Percentiles rank a stretch among this genome's conserved stretches.
These are phyloP conservation scores for Fusarium metavorans DNA, from an alignment of 2,329 filamentous ascomycete species.

Conservation along the genomic window DNA sequence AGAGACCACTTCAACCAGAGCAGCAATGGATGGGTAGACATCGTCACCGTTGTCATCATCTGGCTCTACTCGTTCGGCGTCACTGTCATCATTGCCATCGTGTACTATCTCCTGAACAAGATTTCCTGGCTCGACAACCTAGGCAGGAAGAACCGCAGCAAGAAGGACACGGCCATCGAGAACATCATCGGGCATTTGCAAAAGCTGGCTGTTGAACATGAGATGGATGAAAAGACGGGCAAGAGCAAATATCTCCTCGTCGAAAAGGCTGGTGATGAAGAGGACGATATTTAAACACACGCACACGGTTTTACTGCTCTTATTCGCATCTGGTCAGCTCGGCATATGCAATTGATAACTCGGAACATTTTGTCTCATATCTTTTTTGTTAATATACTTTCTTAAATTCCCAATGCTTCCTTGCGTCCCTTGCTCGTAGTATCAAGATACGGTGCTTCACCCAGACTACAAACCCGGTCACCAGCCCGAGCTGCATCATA, in stretches of 20 bases:
- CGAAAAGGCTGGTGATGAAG: slow-evolving; percentile 24
- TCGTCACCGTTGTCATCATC: slow-evolving; percentile 23
- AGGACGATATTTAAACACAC: slow-evolving; percentile 25
- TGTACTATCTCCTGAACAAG: slow-evolving; percentile 31
- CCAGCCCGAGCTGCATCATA: slow-evolving; percentile 61
- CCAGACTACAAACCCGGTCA: slow-evolving; percentile 56
- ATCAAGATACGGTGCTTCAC: slow-evolving; percentile 59
- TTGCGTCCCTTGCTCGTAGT: slow-evolving; percentile 51
- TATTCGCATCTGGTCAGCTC: neutral
- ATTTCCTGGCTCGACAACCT: slow-evolving; percentile 28
- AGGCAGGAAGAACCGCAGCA: slow-evolving; percentile 18
- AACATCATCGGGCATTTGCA: slow-evolving; percentile 26
- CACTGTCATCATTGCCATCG: slow-evolving; percentile 24
- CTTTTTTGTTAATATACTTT: neutral
- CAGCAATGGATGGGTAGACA: slow-evolving; percentile 26
- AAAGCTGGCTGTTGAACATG: slow-evolving; percentile 30
- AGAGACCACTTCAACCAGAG: slow-evolving; percentile 21
- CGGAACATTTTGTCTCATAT: neutral
- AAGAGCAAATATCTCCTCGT: slow-evolving; percentile 17
- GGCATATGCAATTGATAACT: neutral
- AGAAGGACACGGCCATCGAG: slow-evolving; percentile 28
- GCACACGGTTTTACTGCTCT: neutral
- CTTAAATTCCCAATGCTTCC: slow-evolving; percentile 49
- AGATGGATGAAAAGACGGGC: slow-evolving; percentile 30
- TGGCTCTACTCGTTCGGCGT: slow-evolving; percentile 33